Base-by-base conservation (phyloP, 1,139 yeast species). In the Zygoascus hellenicus region DNA sequence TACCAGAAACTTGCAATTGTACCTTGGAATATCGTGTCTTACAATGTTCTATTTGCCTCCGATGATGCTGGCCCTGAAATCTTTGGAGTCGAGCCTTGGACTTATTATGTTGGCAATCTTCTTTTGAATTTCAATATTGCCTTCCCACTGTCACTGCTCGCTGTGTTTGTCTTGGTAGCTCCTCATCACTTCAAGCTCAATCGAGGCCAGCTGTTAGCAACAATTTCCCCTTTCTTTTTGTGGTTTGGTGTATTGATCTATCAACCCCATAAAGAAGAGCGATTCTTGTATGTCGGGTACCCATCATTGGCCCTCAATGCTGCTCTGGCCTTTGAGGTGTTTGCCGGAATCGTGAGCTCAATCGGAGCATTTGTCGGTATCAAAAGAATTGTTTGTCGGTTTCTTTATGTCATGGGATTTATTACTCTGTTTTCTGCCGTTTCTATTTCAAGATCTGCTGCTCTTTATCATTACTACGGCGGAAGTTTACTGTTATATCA, bases 201-300 rank as follows among this genome's bases (percentile, higher is more conserved):
- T 15, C 28, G 29, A 11, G 36, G 39, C 3, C 29, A 49, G 15
- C 32, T 51, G 14, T 34, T 54, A 17, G 35, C 54, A n/a, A n/a
- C 41, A 16, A 37, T 56, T 16, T 42, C 56, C 6, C 81, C 84
- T 4, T 61, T 85, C 30, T 48, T 75, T 3, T 44, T 84, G 0
- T 90, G 97, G 97, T 61, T 76, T 22, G 66, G 64, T 0, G 73
- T 89, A 2, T 87, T 90, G 61, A 72, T 75, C 48, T 54, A 67
- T 6, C 97, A 89, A 58, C 94, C 96, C 1, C 97, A 90, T 63
- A 92, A 92, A 62, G 97, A 90, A 63, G 97, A 90, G 63, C 72
- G 97, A 51, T 92, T 90, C 62, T 66, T 90, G 57, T 92, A 88
- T 58, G 96, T 96, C 9, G 73, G 86, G 0, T 90, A 90, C 62